phyloP scores from a whole-genome alignment of 495 filamentous ascomycete species.

The Penicillium antarcticum region DNA sequence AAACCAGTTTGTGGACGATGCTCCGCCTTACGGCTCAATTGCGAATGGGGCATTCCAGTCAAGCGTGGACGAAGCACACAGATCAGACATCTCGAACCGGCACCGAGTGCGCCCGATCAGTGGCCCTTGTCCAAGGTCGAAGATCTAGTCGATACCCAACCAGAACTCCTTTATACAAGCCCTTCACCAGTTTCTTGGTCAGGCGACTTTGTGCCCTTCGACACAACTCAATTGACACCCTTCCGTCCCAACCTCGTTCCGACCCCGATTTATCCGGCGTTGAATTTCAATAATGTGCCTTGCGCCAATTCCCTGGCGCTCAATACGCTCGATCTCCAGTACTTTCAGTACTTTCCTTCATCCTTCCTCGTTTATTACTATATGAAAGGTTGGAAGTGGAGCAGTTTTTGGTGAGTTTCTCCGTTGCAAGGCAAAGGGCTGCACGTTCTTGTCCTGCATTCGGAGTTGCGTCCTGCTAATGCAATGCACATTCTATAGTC shows the following conservation, averaged over 20 bases:
- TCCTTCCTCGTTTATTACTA: conserved; percentile 42
- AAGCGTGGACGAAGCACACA: conserved; percentile 27
- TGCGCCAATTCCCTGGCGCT: conserved; percentile 39
- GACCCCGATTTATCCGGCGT: conserved; percentile 25
- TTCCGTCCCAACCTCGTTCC: conserved; percentile 11
- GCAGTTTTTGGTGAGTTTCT: conserved; percentile 28
- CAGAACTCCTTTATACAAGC: conserved; percentile 6
- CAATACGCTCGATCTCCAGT: conserved; percentile 34
- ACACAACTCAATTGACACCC: neutral
- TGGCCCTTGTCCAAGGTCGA: conserved; percentile 11
- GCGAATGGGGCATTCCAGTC: conserved; percentile 39
- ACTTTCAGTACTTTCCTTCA: conserved; percentile 43
- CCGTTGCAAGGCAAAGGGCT: neutral
- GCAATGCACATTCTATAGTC: neutral
- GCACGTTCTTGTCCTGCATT: neutral
- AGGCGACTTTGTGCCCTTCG: conserved; percentile 5
- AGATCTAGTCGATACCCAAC: conserved; percentile 10
- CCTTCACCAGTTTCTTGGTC: conserved; percentile 21
- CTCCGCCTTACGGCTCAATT: conserved; percentile 25
- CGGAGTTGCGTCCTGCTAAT: neutral
- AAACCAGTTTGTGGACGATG: conserved; percentile 49
- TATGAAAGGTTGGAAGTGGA: conserved; percentile 44
- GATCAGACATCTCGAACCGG: conserved; percentile 32
- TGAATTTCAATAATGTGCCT: conserved; percentile 20
- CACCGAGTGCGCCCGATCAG: conserved; percentile 11